Base-by-base conservation (phyloP, 2,329 filamentous ascomycete species). In the Westerdykella sp. region DNA sequence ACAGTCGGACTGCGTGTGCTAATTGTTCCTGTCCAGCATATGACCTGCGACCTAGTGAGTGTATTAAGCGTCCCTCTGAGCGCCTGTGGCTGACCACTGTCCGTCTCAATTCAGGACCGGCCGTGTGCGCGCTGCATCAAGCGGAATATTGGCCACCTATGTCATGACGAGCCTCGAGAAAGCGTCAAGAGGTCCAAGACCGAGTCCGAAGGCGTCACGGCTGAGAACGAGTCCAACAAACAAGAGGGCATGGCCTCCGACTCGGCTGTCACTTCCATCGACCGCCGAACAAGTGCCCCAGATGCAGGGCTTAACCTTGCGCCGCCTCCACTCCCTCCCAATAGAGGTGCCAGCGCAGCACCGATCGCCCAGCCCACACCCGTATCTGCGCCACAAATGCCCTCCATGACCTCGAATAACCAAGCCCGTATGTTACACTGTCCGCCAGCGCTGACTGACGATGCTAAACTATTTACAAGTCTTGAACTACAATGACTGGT, bases 51-150 rank as follows among this genome's bases (percentile, higher is more conserved):
- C 57, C 69, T 75, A 41, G 69, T 71, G 60, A 60, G 68, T 56
- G 42, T 38, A 41, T 36, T 40, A 25, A 44, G 31, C 34, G 36
- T 44, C 32, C 31, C 51, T 34, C 42, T 45, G 34, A 14, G 18
- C 37, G 38, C 25, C 56, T 62, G 54, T 60, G 51, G 51, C 59
- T 62, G 53, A 63, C 62, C 23, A 58, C 61, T 53, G 53, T 66
- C 69, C 53, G 69, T 63, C 34, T 34, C 37, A 38, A 59, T 47
- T 51, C 69, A 94, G 88, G 88, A 95, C 74, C 84, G 93, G 66
- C 93, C 93, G 62, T 98, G 93, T 78, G 91, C 88, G 60, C 81
- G 93, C 72, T 98, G 93, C 75, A 87, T 97, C 71, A 98, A 97
- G 73, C 84, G 93, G 63, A 95, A 95, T 72, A 98, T 98, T 68